Evolutionary conservation across 2,329 filamentous ascomycete genomes (phyloP), one percentile per base, ranked within the genome.

Genomic region (Parastagonospora nodorum): DNA sequence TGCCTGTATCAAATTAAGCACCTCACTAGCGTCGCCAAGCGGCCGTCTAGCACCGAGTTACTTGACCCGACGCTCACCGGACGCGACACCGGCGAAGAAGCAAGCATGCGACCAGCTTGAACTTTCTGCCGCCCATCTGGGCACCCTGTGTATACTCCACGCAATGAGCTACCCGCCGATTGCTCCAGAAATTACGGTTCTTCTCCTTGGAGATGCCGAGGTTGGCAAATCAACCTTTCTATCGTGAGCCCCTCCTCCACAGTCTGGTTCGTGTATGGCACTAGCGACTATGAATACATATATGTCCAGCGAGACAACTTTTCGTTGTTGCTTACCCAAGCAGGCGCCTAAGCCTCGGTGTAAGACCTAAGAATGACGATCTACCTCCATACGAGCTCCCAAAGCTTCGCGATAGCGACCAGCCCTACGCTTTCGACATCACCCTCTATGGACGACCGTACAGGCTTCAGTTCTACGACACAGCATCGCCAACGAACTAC

Each of bases 201-300:
- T 87, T 6, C 73, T 87, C 12, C 74, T 87, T 2, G 84, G 84
- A 45, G 84, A 86, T 51, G 64, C 78, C 32, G 82, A 80, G 43
- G 82, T 84, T 39, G 84, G 84, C 50, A 87, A 86, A 71, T 83
- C 84, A 43, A 84, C 82, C 8, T 86, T 87, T 55, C 70, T 87
- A 54, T 83, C 83, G 82, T 85, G 75, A 68, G 82, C 80, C 51
- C 48, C 45, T 58, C 42, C 19, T 19, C 37, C 10, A 4, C 12
- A 29, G 28, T 54, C 49, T 24, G 11, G 9, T 30, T 24, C 8
- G 19, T 15, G 7, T 45, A 8, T 24, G 4, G 12, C 33, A 37
- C 15, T 10, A 15, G 8, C n/a, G 14, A 42, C 11, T 32, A n/a
- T 10, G 24, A 3, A 24, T 24, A 24, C 19, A 24, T 24, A 24